Evolutionary conservation across 192 early-diverging fungal species (phyloP), one percentile per base, ranked within the genome.

Genomic region (Coemansia sp.): DNA sequence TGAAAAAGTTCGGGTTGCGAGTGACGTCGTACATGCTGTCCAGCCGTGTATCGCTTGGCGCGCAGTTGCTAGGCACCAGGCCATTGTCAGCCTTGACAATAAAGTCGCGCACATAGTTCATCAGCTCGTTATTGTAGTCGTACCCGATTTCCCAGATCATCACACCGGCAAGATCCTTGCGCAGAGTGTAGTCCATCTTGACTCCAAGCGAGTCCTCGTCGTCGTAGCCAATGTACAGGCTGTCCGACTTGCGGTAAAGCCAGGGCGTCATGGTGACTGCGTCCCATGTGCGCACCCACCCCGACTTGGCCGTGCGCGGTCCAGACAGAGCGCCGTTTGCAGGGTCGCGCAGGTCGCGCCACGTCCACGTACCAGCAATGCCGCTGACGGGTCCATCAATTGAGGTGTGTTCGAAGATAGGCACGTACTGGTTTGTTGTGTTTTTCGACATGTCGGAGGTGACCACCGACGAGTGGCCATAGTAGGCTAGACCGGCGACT

Each of bases 91-190:
- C 10, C 40, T 66, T 46, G 5, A 33, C 36, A 20, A 83, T 83
- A 78, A 83, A 83, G 75, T 83, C 70, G 40, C 75, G 70, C 49
- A 83, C 80, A 29, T 83, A 77, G 53, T 76, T 33, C 58, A 91
- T 65, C 52, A 92, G 71, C 77, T 91, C 91, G 69, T 86, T 86
- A 46, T 89, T 85, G 49, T 92, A 84, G 74, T 84, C 91, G 69
- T 90, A 86, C 65, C 88, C 86, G 27, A 93, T 74, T 31, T 88
- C 91, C 90, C 91, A 93, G 44, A 92, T 79, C 90, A 93, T 92
- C 39, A 90, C 80, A 43, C 92, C 92, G 31, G 82, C 89, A 16
- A 94, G 80, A n/a, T 79, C 74, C 43, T 88, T 80, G 15, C 81
- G 76, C 64, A 84, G 77, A 38, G 88, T 83, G 73, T 87, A 90